A percentile compares a stretch with the other conserved stretches of the same genome.
Evolutionary conservation across 768 basidiomycete genomes (phyloP).

Genomic region (Lanmaoa pseudosensibilis): DNA sequence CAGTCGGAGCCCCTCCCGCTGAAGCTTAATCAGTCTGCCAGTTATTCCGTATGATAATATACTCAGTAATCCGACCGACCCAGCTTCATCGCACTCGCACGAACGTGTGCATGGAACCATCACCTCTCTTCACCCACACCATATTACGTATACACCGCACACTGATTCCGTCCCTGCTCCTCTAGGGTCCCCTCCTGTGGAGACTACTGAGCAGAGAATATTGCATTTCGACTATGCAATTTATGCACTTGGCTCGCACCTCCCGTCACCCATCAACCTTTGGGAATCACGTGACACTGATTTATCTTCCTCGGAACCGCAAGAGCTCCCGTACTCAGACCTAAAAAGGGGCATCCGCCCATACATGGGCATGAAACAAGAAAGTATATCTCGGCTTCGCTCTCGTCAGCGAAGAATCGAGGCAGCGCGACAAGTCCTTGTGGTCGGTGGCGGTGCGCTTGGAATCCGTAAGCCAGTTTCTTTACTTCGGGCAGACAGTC

Average conservation of each 20-base stretch:
- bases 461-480: conserved; percentile 56
- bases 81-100: conserved; percentile 19
- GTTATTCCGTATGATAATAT: conserved; percentile 58
- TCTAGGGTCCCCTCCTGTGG: neutral
- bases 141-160: conserved; percentile 33
- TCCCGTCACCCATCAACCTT: conserved; percentile 54
- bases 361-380: conserved; percentile 47
- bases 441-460: conserved; percentile 73
- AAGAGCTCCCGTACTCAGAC: neutral
- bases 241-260: conserved; percentile 60
- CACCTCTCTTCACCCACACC: conserved; percentile 37
- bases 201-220: conserved; percentile 7
- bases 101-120: conserved; percentile 48
- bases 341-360: neutral
- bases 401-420: conserved; percentile 50
- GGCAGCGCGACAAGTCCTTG: conserved; percentile 50
- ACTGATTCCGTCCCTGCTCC: neutral
- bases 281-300: conserved; percentile 38
- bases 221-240: conserved; percentile 57
- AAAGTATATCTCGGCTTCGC: conserved; percentile 51
- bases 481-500: neutral
- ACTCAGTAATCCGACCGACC: conserved; percentile 32
- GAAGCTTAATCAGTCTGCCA: conserved; percentile 2
- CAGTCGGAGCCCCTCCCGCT: too few relatives aligned
- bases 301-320: neutral